phyloP scores from a whole-genome alignment of 2,329 filamentous ascomycete species.

The Colletotrichum brevisporum region DNA sequence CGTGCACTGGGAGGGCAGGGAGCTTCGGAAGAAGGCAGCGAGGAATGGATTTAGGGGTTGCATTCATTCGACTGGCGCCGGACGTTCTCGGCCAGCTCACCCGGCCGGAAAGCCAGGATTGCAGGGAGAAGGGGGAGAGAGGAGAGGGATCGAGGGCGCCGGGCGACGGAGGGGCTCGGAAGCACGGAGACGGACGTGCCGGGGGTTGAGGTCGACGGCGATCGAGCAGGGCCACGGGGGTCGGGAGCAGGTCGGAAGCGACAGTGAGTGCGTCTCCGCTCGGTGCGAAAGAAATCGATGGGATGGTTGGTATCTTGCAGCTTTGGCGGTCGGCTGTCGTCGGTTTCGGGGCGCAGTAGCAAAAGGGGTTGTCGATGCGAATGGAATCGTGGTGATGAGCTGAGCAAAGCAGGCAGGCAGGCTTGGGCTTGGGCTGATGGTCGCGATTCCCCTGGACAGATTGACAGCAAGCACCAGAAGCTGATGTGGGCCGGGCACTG shows the following conservation, averaged over 20 bases:
- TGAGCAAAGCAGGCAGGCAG: conserved; percentile 7
- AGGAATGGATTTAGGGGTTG: conserved; percentile 99
- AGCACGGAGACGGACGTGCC: conserved; percentile 26
- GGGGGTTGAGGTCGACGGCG: conserved; percentile 11
- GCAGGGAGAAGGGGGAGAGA: conserved; percentile 28
- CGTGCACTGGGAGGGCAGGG: conserved; percentile 90
- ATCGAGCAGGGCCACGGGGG: not conserved
- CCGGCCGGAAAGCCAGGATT: conserved; percentile 41
- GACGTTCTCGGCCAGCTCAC: conserved; percentile 40
- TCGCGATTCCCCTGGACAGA: conserved; percentile 38
- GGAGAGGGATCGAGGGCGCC: conserved; percentile 6
- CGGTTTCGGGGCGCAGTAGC: not conserved
- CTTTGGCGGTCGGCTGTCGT: not conserved
- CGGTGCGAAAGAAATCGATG: not conserved
- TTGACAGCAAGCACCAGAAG: conserved; percentile 29
- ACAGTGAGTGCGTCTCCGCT: conserved; percentile 14
- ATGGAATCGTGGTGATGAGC: conserved; percentile 10
- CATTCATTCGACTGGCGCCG: conserved; percentile 66
- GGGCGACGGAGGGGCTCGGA: conserved; percentile 1
- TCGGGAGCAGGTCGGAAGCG: conserved; percentile 3
- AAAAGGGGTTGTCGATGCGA: conserved; percentile 12
- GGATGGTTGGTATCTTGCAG: not conserved
- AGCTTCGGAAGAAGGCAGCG: conserved; percentile 98
- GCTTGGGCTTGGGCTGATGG: conserved; percentile 8
- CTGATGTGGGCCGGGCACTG: conserved; percentile 40